Conservation (phyloP, 2,329 filamentous ascomycete genomes). For the Colletotrichum caudatum region DNA sequence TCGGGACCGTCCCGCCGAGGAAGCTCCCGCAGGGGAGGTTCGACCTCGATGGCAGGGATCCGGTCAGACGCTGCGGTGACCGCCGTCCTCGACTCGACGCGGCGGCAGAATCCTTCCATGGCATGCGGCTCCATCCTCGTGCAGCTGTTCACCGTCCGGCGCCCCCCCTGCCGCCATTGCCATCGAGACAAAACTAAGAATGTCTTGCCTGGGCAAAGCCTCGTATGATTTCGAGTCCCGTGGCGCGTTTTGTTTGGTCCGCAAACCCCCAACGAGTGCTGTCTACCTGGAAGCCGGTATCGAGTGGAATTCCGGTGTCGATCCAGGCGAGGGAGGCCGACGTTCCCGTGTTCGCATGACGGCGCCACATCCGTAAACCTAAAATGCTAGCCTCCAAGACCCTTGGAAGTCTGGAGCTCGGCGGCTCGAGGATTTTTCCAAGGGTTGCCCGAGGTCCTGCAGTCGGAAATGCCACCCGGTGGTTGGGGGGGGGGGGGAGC, state of each 20-base stretch:
- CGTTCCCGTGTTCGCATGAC: neutral
- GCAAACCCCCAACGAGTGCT: neutral
- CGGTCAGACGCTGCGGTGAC: neutral
- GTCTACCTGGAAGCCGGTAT: neutral
- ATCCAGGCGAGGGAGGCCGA: neutral
- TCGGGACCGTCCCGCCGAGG: slow-evolving; percentile 18
- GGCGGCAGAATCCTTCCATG: neutral
- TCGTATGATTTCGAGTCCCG: neutral
- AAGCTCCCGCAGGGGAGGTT: slow-evolving; percentile 1
- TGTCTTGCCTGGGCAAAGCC: neutral
- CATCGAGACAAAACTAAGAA: neutral
- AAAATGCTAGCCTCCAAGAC: neutral
- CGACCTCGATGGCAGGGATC: neutral
- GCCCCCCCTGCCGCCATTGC: neutral
- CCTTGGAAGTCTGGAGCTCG: neutral
- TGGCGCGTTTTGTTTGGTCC: neutral
- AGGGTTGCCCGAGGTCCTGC: neutral
- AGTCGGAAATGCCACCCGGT: neutral
- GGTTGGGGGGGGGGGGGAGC: neutral
- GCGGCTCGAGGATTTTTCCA: neutral
- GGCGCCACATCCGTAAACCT: slow-evolving; percentile 10
- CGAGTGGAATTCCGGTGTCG: neutral
- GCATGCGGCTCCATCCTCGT: neutral
- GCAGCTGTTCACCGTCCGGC: neutral
- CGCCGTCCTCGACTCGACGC: neutral